Evolutionary conservation across 2,329 filamentous ascomycete genomes (phyloP).

Genomic region (Fusarium mangiferae): DNA sequence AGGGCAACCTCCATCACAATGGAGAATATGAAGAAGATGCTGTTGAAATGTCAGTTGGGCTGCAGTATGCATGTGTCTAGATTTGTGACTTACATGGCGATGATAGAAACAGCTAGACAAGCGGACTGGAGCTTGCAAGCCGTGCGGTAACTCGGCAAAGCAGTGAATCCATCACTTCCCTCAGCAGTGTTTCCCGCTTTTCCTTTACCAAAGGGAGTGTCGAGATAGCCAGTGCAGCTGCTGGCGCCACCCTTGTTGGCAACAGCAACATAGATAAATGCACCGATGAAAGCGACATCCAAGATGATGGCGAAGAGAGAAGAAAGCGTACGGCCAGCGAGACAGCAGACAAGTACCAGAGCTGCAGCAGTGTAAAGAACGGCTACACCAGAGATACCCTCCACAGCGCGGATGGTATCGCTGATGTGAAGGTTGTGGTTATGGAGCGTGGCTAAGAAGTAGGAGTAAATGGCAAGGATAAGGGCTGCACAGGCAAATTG

Average conservation of each 20-base stretch:
- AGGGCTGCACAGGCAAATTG: conserved; percentile 78
- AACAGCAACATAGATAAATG: conserved; percentile 84
- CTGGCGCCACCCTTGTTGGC: conserved; percentile 76
- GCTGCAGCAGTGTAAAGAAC: conserved; percentile 79
- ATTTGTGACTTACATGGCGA: conserved; percentile 69
- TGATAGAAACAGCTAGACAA: conserved; percentile 80
- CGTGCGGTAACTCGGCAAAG: conserved; percentile 57
- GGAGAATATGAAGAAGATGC: conserved; percentile 79
- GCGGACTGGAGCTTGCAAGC: conserved; percentile 83
- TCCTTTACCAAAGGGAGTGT: conserved; percentile 76
- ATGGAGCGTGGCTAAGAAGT: conserved; percentile 80
- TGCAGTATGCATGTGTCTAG: background rate
- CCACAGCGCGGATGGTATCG: conserved; percentile 76
- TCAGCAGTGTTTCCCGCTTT: conserved; percentile 61
- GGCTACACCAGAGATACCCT: conserved; percentile 79
- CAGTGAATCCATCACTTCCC: conserved; percentile 58
- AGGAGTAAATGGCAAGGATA: conserved; percentile 82
- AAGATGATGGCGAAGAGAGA: conserved; percentile 79
- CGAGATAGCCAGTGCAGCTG: conserved; percentile 69
- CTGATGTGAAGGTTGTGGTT: conserved; percentile 72
- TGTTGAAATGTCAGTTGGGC: conserved; percentile 45
- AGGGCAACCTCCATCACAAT: conserved; percentile 75
- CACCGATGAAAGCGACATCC: conserved; percentile 79
- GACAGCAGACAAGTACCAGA: conserved; percentile 79
- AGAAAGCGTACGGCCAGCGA: conserved; percentile 79